These are phyloP conservation scores for Tolypocladium ophioglossoides DNA, from an alignment of 2,329 filamentous ascomycete genomes.

Conservation along the genomic window DNA sequence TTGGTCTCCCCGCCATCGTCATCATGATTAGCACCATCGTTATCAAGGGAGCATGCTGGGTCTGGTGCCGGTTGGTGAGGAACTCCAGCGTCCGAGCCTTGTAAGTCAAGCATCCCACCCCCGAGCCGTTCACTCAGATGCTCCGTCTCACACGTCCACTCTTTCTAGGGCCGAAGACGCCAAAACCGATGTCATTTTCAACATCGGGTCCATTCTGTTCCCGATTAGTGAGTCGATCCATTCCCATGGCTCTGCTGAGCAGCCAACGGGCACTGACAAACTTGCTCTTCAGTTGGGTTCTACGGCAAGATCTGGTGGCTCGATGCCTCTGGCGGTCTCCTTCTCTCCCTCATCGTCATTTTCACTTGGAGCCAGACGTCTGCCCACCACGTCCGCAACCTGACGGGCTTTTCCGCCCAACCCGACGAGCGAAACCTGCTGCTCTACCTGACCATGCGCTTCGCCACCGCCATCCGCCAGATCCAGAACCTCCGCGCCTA, in stretches of 20 bases:
- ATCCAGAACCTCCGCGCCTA: conserved; percentile 81
- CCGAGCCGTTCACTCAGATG: not conserved
- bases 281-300: conserved; percentile 45
- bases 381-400: conserved; percentile 66
- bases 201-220: conserved; percentile 79
- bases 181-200: conserved; percentile 77
- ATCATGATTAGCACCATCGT: conserved; percentile 78
- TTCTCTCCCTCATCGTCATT: conserved; percentile 72
- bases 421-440: conserved; percentile 77
- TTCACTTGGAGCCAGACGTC: conserved; percentile 68
- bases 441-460: conserved; percentile 87
- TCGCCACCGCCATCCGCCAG: conserved; percentile 75
- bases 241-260: not conserved
- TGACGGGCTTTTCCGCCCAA: conserved; percentile 68
- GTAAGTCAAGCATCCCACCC: conserved; percentile 22
- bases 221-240: conserved; percentile 46
- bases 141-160: conserved; percentile 2
- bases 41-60: conserved; percentile 73
- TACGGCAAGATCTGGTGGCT: conserved; percentile 75
- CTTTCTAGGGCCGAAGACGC: conserved; percentile 35
- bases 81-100: conserved; percentile 81
- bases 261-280: not conserved
- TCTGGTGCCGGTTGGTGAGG: conserved; percentile 78
- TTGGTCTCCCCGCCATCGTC: conserved; percentile 59
- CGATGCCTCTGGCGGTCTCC: conserved; percentile 65